A percentile compares a stretch with the other conserved stretches of the same genome.
These are phyloP conservation scores for Penicillium sp. DNA, from an alignment of 2,329 filamentous ascomycete genomes.

Conservation along the genomic window DNA sequence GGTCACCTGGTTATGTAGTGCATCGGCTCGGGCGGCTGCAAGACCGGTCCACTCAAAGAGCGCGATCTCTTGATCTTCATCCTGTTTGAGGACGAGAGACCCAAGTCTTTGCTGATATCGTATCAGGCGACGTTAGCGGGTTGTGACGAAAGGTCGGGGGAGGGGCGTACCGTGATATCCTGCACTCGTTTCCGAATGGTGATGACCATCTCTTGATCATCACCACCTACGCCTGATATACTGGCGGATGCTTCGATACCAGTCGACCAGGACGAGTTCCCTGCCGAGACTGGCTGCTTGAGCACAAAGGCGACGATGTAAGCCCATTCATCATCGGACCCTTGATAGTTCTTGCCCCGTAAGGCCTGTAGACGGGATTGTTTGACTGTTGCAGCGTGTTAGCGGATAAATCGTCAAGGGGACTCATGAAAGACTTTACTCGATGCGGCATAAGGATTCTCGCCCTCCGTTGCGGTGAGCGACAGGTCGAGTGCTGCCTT, in stretches of 20 bases:
- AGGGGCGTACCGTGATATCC: conserved; percentile 50
- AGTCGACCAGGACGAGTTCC: conserved; percentile 21
- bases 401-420: conserved; percentile 7
- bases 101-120: conserved; percentile 55
- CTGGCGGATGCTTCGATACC: conserved; percentile 39
- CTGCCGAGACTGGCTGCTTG: conserved; percentile 26
- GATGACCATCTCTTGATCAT: conserved; percentile 41
- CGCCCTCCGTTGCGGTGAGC: conserved; percentile 61
- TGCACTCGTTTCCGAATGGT: conserved; percentile 47
- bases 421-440: conserved; percentile 35
- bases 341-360: conserved; percentile 47
- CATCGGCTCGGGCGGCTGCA: conserved; percentile 48
- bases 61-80: conserved; percentile 58
- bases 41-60: conserved; percentile 59
- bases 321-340: conserved; percentile 46
- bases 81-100: conserved; percentile 52
- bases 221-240: conserved; percentile 27
- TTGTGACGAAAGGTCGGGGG: conserved; percentile 4
- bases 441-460: conserved; percentile 54
- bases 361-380: conserved; percentile 39
- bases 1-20: conserved; percentile 46
- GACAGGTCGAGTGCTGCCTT: conserved; percentile 53
- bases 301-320: conserved; percentile 41
- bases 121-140: conserved; percentile 16
- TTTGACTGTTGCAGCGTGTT: conserved; percentile 36